Conservation (phyloP, 495 filamentous ascomycete genomes). For the Hamigera avellanea region DNA sequence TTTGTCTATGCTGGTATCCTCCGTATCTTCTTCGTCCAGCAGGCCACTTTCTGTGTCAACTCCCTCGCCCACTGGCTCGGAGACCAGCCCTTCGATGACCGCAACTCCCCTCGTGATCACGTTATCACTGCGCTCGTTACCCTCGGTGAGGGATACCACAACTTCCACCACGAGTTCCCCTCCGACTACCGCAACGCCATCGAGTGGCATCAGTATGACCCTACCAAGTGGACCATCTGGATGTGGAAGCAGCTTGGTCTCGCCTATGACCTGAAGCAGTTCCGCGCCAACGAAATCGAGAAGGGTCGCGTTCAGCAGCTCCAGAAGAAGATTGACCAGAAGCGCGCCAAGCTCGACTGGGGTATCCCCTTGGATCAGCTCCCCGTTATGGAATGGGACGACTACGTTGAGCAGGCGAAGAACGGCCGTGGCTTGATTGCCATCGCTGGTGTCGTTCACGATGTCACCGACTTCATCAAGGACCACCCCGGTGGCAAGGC, state of each 20-base stretch:
- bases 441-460: slow-evolving; percentile 91
- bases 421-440: slow-evolving; percentile 80
- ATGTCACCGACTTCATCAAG: slow-evolving; percentile 88
- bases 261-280: slow-evolving; percentile 92
- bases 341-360: slow-evolving; percentile 88
- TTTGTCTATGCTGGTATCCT: slow-evolving; percentile 94
- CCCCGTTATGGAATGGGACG: slow-evolving; percentile 93
- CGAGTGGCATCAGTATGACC: slow-evolving; percentile 96
- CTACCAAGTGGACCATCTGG: slow-evolving; percentile 98
- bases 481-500: slow-evolving; percentile 96
- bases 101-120: slow-evolving; percentile 95
- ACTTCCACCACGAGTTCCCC: slow-evolving; percentile 99
- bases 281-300: slow-evolving; percentile 96
- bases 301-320: slow-evolving; percentile 95
- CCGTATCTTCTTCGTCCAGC: slow-evolving; percentile 96
- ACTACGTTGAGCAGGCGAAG: slow-evolving; percentile 79
- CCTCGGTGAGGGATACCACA: slow-evolving; percentile 97
- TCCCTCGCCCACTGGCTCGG: slow-evolving; percentile 97
- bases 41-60: slow-evolving; percentile 99
- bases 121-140: slow-evolving; percentile 91
- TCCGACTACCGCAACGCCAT: slow-evolving; percentile 98
- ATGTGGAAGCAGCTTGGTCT: slow-evolving; percentile 86
- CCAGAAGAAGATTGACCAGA: slow-evolving; percentile 99
- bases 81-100: slow-evolving; percentile 98
- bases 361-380: slow-evolving; percentile 88